These are phyloP conservation scores for Penicillium silybi DNA, from an alignment of 495 filamentous ascomycete species.

Conservation along the genomic window DNA sequence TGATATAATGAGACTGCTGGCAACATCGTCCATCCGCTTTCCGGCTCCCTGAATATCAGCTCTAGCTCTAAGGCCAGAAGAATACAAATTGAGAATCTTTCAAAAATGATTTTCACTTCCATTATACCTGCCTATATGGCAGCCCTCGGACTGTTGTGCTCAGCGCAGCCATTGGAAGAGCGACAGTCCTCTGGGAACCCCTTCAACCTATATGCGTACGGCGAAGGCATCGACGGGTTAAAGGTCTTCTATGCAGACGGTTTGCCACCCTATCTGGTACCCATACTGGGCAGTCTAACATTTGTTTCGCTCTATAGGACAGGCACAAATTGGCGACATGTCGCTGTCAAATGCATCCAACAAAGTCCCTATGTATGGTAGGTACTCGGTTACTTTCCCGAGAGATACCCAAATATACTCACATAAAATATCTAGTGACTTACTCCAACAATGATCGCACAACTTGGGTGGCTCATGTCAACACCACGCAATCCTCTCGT, in stretches of 20 bases:
- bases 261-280: slow-evolving; percentile 1
- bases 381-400: background rate
- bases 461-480: background rate
- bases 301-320: background rate
- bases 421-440: background rate
- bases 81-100: no score
- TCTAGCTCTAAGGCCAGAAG: no score
- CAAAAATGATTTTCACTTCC: background rate
- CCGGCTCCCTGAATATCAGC: no score
- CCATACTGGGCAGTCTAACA: background rate
- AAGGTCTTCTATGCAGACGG: slow-evolving; percentile 33
- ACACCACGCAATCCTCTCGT: background rate
- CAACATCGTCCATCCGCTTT: background rate
- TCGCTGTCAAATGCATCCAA: slow-evolving; percentile 7
- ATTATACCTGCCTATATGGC: background rate
- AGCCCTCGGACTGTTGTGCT: background rate
- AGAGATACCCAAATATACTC: background rate
- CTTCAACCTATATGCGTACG: slow-evolving; percentile 35
- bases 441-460: background rate
- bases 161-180: background rate
- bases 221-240: slow-evolving; percentile 28
- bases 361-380: slow-evolving; percentile 6
- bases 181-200: background rate
- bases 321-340: background rate
- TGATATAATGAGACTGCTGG: background rate